Percentiles rank a stretch among this genome's conserved stretches.
phyloP scores from a whole-genome alignment of 192 early-diverging fungal genomes.

The Linnemannia elongata region DNA sequence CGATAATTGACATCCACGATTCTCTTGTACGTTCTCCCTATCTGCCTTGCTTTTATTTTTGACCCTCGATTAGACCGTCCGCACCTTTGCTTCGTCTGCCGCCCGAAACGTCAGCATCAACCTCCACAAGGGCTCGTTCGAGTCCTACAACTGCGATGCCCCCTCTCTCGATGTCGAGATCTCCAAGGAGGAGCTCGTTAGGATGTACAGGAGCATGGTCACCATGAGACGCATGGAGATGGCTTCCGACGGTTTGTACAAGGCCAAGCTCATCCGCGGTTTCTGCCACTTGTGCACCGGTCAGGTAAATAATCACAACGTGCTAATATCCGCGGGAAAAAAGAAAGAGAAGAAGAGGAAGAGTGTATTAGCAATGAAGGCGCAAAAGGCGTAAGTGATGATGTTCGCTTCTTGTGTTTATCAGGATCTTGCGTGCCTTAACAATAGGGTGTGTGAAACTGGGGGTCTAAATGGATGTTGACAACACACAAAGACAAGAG shows the following conservation, averaged over 20 bases:
- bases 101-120: constrained; percentile 70
- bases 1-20: neutral
- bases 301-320: constrained; percentile 71
- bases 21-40: neutral
- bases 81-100: constrained; percentile 53
- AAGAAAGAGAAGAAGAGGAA: neutral
- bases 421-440: neutral
- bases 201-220: constrained; percentile 91
- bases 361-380: too few relatives aligned
- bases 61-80: constrained; percentile 29
- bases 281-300: constrained; percentile 99
- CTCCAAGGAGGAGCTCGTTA: constrained; percentile 79
- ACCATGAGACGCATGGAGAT: constrained; percentile 93
- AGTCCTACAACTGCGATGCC: constrained; percentile 85
- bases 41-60: neutral
- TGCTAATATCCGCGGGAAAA: neutral
- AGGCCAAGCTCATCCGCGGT: constrained; percentile 95
- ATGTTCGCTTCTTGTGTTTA: too few relatives aligned
- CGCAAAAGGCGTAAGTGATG: neutral
- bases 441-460: constrained; percentile 4
- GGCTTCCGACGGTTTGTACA: constrained; percentile 95
- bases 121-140: constrained; percentile 81
- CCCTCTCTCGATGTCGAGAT: constrained; percentile 74
- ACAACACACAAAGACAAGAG: neutral
- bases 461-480: neutral